phyloP scores from a whole-genome alignment of 2,329 filamentous ascomycete species.

The Colletotrichum melonis region DNA sequence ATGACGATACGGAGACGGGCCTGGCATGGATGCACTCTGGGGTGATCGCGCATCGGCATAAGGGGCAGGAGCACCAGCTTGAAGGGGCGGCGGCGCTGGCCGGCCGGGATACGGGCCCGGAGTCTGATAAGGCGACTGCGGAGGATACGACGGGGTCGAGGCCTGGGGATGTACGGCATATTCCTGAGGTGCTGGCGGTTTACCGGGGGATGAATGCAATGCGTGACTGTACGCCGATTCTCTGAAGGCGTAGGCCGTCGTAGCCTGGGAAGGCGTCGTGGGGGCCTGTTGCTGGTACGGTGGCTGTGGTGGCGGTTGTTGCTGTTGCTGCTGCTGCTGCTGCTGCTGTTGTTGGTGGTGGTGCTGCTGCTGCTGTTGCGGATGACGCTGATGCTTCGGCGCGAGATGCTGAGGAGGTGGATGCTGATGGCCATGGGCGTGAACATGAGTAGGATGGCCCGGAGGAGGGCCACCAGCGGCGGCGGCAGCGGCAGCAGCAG shows the following conservation, averaged over 20 bases:
- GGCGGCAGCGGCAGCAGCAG: constrained; percentile 34
- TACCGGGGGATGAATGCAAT: constrained; percentile 60
- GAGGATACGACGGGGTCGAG: constrained; percentile 48
- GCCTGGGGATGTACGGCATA: constrained; percentile 46
- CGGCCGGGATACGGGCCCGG: constrained; percentile 56
- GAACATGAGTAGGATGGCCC: constrained; percentile 17
- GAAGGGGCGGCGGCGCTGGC: constrained; percentile 57
- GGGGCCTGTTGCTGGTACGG: constrained; percentile 36
- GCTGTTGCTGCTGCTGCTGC: constrained; percentile 42
- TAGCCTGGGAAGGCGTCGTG: constrained; percentile 49
- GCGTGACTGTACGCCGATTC: constrained; percentile 52
- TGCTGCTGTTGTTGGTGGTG: constrained; percentile 38
- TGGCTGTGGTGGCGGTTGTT: constrained; percentile 43
- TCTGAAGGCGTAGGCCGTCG: constrained; percentile 59
- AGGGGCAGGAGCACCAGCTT: constrained; percentile 49
- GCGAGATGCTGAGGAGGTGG: constrained; percentile 27
- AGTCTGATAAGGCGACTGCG: constrained; percentile 51
- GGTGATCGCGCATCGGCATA: constrained; percentile 64
- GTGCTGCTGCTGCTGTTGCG: constrained; percentile 42
- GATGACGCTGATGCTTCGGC: constrained; percentile 32
- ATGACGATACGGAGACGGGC: constrained; percentile 61
- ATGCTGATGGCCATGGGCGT: not conserved
- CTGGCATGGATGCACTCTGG: constrained; percentile 54
- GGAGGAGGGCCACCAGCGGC: not conserved
- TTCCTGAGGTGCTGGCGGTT: constrained; percentile 56